Evolutionary conservation across 1,139 yeast species (phyloP), one percentile per base, ranked within the genome.

Genomic region (Hemisphaericaspora subhashii): DNA sequence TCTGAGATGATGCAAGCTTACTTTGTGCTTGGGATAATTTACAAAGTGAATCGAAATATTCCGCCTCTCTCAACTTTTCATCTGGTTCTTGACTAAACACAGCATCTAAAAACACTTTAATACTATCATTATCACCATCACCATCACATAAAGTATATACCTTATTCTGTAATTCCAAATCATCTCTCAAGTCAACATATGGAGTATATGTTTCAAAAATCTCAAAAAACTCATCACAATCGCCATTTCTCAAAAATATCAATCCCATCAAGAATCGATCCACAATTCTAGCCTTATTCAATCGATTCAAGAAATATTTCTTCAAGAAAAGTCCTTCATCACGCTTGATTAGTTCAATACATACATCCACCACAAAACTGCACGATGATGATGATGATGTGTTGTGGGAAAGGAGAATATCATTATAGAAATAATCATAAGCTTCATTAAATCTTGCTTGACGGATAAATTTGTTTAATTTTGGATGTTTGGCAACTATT

Each of bases 41-140:
- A 4, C 72, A 58, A 29, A 70, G 58, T 17, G 62, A 51, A 47
- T 69, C 73, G 46, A 48, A 70, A 50, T 68, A 71, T 24, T 60
- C 55, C 1, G 68, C 56, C 39, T 58, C 56, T 29, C 23, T 29
- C 15, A 29, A 29, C 10, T 17, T n/a, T 30, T 30, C 12, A 23
- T 48, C 43, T 1, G 41, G 15, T 11, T 48, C 47, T 5, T 44
- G 40, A 14, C 42, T 35, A 36, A 53, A 55, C n/a, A 62, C 49
- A 1, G 57, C 40, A 14, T 50, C 43, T 35, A 62, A 51, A 31
- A 64, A 62, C 1, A 39, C 29, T 15, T 45, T 46, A 8, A 63
- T 50, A 13, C 42, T 41, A 2, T 43, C 48, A 36, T 50, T 52
- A 20, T 42, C 39, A 8, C 46, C 43, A 11, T 10, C 13, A 9